Evolutionary conservation across 2,329 filamentous ascomycete species (phyloP).

Genomic region (Grosmannia penicillata): DNA sequence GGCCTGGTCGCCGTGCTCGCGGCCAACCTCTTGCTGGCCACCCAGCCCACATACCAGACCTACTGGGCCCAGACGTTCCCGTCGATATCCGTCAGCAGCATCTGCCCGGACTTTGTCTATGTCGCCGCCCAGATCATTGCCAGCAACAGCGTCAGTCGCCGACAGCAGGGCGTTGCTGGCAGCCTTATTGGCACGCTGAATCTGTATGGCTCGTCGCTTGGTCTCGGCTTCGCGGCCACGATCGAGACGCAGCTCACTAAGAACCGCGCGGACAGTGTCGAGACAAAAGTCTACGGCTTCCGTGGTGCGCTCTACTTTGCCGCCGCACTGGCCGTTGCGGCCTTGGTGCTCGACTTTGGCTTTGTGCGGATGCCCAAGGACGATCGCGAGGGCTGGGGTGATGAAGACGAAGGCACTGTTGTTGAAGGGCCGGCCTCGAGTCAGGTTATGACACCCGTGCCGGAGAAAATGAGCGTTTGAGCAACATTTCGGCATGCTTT

Average conservation of each 20-base stretch:
- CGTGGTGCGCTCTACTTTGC: conserved; percentile 26
- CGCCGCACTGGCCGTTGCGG: conserved; percentile 18
- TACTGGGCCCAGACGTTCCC: conserved; percentile 30
- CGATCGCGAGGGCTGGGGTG: conserved; percentile 21
- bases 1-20: conserved; percentile 19
- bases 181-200: conserved; percentile 28
- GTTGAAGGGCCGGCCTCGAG: too few relatives aligned
- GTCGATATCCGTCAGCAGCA: conserved; percentile 15
- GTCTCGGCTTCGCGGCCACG: conserved; percentile 19
- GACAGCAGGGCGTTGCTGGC: conserved; percentile 34
- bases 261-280: conserved; percentile 2
- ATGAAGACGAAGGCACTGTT: too few relatives aligned
- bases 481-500: too few relatives aligned
- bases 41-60: conserved; percentile 27
- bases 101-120: conserved; percentile 34
- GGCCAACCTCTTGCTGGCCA: conserved; percentile 23
- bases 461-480: too few relatives aligned
- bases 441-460: too few relatives aligned
- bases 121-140: conserved; percentile 37
- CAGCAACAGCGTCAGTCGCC: conserved; percentile 30
- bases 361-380: conserved; percentile 27
- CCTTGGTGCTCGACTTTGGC: conserved; percentile 19
- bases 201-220: conserved; percentile 17
- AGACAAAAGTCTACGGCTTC: conserved; percentile 17
- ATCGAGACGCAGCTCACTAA: conserved; percentile 17